Percentiles rank a stretch among this genome's conserved stretches.
phyloP scores from a whole-genome alignment of 441 rosid species.

The Aleurites moluccanus region DNA sequence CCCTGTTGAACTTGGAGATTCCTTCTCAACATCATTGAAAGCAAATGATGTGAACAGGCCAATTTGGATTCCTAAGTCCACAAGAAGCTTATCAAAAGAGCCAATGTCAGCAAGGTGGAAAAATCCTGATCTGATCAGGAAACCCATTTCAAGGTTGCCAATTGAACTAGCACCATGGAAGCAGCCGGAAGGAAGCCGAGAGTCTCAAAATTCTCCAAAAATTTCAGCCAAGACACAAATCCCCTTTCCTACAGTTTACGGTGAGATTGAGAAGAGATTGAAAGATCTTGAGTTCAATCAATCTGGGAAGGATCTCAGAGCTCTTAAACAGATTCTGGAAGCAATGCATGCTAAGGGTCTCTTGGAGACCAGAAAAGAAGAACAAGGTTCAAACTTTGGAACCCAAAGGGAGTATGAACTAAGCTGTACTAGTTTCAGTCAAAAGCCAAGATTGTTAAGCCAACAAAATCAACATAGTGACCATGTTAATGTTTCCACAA shows the following conservation, averaged over 20 bases:
- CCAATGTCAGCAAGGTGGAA: slow-evolving; percentile 75
- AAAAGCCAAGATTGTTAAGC: slow-evolving; percentile 36
- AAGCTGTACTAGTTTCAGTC: slow-evolving; percentile 41
- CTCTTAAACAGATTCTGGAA: slow-evolving; percentile 76
- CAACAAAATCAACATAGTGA: slow-evolving; percentile 31
- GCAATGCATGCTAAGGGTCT: slow-evolving; percentile 68
- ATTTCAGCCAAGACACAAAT: slow-evolving; percentile 36
- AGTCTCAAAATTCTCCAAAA: slow-evolving; percentile 51
- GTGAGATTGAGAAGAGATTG: slow-evolving; percentile 69
- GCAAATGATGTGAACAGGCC: slow-evolving; percentile 44
- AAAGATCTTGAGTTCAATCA: slow-evolving; percentile 68
- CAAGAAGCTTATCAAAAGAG: slow-evolving; percentile 56
- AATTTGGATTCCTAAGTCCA: slow-evolving; percentile 44
- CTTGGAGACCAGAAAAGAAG: slow-evolving; percentile 54
- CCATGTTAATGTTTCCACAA: slow-evolving; percentile 30
- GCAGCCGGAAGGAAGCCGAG: slow-evolving; percentile 52
- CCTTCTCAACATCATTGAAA: slow-evolving; percentile 46
- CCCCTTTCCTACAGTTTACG: slow-evolving; percentile 63
- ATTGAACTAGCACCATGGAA: slow-evolving; percentile 92
- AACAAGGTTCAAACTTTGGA: slow-evolving; percentile 46
- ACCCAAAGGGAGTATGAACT: slow-evolving; percentile 38
- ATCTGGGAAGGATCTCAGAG: slow-evolving; percentile 74
- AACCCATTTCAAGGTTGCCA: slow-evolving; percentile 66
- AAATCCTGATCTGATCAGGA: slow-evolving; percentile 67
- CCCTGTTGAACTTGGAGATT: slow-evolving; percentile 37